phyloP scores from a whole-genome alignment of 495 filamentous ascomycete species.

The Penicillium samsonianum region DNA sequence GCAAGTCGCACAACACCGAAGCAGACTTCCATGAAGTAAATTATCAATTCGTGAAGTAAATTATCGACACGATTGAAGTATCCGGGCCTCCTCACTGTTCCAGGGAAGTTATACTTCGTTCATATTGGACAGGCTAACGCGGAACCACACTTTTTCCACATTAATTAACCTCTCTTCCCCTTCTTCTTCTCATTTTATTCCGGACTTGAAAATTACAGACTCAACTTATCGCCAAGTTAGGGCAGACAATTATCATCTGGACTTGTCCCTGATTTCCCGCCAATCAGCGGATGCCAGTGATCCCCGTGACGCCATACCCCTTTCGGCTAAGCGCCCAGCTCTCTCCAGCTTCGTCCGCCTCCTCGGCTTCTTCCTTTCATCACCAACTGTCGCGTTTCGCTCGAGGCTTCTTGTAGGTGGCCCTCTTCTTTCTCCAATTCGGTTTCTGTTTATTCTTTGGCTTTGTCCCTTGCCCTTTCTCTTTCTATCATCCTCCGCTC shows the following conservation, averaged over 20 bases:
- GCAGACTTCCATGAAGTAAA: neutral
- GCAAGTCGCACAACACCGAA: conserved; percentile 1
- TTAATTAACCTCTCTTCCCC: neutral
- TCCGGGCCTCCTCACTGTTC: neutral
- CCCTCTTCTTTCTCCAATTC: conserved; percentile 35
- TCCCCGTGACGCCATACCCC: conserved; percentile 13
- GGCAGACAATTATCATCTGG: conserved; percentile 8
- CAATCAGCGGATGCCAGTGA: conserved; percentile 6
- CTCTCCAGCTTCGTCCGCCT: conserved; percentile 27
- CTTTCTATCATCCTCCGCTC: conserved; percentile 21
- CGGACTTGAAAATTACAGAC: neutral
- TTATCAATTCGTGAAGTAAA: no score
- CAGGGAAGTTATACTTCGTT: neutral
- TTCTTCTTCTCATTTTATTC: neutral
- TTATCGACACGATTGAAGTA: neutral
- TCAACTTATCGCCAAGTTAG: conserved; percentile 1
- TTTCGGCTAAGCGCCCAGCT: conserved; percentile 27
- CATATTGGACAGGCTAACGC: neutral
- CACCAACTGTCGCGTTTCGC: conserved; percentile 24
- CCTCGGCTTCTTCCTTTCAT: conserved; percentile 19
- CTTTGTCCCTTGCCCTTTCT: conserved; percentile 25
- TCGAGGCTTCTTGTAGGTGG: conserved; percentile 52
- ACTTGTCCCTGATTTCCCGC: neutral
- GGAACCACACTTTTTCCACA: neutral
- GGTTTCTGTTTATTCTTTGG: conserved; percentile 24